Evolutionary conservation across 805 yeast genomes (phyloP).

Genomic region (Kazachstania taianensis): DNA sequence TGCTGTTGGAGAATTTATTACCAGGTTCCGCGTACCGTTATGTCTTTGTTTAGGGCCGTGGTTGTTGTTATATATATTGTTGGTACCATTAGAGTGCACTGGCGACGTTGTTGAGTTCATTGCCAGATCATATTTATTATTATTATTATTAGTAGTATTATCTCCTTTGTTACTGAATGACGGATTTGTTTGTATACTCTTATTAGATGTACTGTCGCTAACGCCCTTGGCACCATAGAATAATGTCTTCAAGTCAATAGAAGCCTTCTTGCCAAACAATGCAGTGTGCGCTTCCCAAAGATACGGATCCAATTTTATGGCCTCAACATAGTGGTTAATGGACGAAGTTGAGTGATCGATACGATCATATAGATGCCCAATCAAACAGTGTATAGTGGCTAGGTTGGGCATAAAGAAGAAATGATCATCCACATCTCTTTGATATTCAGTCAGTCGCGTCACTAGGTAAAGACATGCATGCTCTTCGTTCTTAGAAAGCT

Average conservation of each 20-base stretch:
- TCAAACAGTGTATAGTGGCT: slow-evolving; percentile 54
- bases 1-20: slow-evolving; percentile 5
- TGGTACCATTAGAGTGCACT: slow-evolving; percentile 1
- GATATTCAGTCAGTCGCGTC: slow-evolving; percentile 6
- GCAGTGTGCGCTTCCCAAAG: slow-evolving; percentile 81
- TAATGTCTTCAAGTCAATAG: slow-evolving; percentile 34
- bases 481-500: slow-evolving; percentile 13
- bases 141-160: not conserved
- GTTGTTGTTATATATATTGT: not conserved
- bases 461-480: slow-evolving; percentile 9
- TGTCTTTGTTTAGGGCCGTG: not conserved
- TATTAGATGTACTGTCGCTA: not conserved
- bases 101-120: not conserved
- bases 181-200: not conserved
- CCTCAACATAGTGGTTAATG: slow-evolving; percentile 54
- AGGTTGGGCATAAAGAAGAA: slow-evolving; percentile 42
- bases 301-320: slow-evolving; percentile 65
- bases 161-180: not conserved
- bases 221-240: slow-evolving; percentile 5
- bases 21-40: not conserved
- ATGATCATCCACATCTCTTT: not conserved
- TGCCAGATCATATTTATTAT: not conserved
- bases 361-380: slow-evolving; percentile 58
- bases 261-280: slow-evolving; percentile 61
- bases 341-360: slow-evolving; percentile 57